A percentile compares a stretch with the other conserved stretches of the same genome.
These are phyloP conservation scores for Plasmodium malariae DNA, from an alignment of 169 alveolate genomes.

Conservation along the genomic window DNA sequence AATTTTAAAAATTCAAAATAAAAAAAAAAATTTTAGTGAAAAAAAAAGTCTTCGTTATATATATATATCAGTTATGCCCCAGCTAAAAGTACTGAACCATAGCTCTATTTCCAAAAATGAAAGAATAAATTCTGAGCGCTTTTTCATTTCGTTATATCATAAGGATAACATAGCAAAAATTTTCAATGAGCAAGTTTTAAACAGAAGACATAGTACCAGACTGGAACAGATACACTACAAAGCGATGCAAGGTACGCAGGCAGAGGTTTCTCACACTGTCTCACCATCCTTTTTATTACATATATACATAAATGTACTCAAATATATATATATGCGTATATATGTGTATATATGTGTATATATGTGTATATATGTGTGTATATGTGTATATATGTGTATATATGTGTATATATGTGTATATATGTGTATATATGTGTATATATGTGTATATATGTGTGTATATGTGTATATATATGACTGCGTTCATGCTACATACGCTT, in stretches of 20 bases:
- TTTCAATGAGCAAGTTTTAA: slow-evolving; percentile 43
- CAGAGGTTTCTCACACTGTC: not conserved
- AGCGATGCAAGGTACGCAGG: slow-evolving; percentile 25
- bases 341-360: no score
- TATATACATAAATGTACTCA: not conserved
- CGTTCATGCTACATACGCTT: no score
- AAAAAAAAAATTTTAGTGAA: slow-evolving; percentile 9
- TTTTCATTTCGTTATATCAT: slow-evolving; percentile 59
- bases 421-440: no score
- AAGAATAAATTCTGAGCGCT: slow-evolving; percentile 66
- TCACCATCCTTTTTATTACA: not conserved
- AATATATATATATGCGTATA: no score
- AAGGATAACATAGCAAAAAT: slow-evolving; percentile 41
- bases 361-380: no score
- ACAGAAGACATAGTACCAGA: slow-evolving; percentile 40
- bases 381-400: no score
- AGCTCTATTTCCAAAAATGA: slow-evolving; percentile 53
- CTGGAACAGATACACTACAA: slow-evolving; percentile 58
- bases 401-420: no score
- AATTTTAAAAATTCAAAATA: slow-evolving; percentile 53
- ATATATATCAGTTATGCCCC: slow-evolving; percentile 61
- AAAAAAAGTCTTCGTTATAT: slow-evolving; percentile 56
- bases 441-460: no score
- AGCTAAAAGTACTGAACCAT: slow-evolving; percentile 39
- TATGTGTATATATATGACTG: no score